phyloP scores from a whole-genome alignment of 345 rosid species.

The Eucalyptus erythrocorys region DNA sequence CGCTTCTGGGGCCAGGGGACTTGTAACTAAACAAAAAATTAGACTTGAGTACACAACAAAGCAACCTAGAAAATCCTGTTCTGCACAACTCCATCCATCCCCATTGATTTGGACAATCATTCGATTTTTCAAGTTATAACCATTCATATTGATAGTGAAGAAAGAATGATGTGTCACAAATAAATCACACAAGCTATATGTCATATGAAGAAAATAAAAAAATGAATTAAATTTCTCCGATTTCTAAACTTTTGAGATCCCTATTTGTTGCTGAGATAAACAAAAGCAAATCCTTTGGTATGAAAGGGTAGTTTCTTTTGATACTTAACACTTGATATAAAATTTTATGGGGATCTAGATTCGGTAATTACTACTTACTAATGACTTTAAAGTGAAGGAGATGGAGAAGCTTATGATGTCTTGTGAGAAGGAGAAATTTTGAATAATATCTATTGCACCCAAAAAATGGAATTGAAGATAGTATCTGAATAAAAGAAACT shows the following conservation, averaged over 20 bases:
- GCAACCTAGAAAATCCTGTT: neutral
- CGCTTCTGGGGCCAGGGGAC: neutral
- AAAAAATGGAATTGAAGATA: neutral
- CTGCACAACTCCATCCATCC: neutral
- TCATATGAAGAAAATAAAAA: neutral
- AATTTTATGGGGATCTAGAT: neutral
- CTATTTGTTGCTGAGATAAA: fast-evolving
- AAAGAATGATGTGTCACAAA: neutral
- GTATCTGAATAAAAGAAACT: neutral
- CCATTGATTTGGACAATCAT: neutral
- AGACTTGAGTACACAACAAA: neutral
- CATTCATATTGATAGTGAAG: neutral
- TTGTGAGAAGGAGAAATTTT: neutral
- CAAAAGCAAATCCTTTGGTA: neutral
- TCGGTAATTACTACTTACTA: neutral
- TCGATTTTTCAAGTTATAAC: neutral
- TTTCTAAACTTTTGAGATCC: neutral
- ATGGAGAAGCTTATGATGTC: neutral
- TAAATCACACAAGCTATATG: fast-evolving
- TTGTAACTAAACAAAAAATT: neutral
- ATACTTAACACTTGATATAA: neutral
- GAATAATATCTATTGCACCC: neutral
- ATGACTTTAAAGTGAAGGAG: neutral
- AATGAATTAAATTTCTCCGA: neutral
- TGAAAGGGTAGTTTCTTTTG: neutral